A percentile compares a stretch with the other conserved stretches of the same genome.
Evolutionary conservation across 495 filamentous ascomycete species (phyloP).

Genomic region (Penicillium parvum): DNA sequence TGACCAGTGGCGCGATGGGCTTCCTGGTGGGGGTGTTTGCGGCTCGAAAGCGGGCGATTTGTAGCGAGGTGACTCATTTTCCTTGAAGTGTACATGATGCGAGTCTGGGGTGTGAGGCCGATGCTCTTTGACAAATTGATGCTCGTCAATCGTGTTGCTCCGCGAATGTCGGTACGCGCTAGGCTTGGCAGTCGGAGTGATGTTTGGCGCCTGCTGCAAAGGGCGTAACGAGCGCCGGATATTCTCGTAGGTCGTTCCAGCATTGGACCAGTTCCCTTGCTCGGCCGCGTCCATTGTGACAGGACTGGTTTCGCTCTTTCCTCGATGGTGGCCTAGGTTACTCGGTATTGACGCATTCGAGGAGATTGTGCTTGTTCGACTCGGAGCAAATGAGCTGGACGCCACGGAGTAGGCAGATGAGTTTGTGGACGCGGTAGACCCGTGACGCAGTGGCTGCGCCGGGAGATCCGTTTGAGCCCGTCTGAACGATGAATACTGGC

Average conservation of each 20-base stretch:
- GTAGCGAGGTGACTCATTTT: slow-evolving; percentile 30
- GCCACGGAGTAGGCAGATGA: slow-evolving; percentile 72
- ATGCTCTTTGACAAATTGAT: slow-evolving; percentile 32
- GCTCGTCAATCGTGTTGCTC: slow-evolving; percentile 42
- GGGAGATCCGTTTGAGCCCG: slow-evolving; percentile 64
- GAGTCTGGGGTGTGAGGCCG: slow-evolving; percentile 33
- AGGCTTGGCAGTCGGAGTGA: slow-evolving; percentile 34
- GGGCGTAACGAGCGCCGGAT: slow-evolving; percentile 75
- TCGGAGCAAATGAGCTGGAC: slow-evolving; percentile 61
- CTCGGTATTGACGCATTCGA: slow-evolving; percentile 63
- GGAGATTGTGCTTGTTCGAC: slow-evolving; percentile 72
- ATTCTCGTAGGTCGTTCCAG: slow-evolving; percentile 59
- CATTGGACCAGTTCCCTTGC: slow-evolving; percentile 33
- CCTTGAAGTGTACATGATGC: slow-evolving; percentile 25
- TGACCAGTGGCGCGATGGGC: slow-evolving; percentile 30
- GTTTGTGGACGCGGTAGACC: slow-evolving; percentile 71
- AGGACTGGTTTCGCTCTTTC: slow-evolving; percentile 65
- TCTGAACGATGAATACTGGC: slow-evolving; percentile 44
- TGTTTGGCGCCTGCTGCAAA: slow-evolving; percentile 63
- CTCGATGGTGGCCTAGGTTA: slow-evolving; percentile 62
- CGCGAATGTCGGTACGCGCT: slow-evolving; percentile 35
- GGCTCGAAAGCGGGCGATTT: slow-evolving; percentile 19
- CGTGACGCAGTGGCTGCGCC: slow-evolving; percentile 55
- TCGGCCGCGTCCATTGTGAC: slow-evolving; percentile 27
- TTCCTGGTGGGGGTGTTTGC: slow-evolving; percentile 29